A percentile compares a stretch with the other conserved stretches of the same genome.
Evolutionary conservation across 495 filamentous ascomycete species (phyloP).

Genomic region (Lepidopterella palustris): DNA sequence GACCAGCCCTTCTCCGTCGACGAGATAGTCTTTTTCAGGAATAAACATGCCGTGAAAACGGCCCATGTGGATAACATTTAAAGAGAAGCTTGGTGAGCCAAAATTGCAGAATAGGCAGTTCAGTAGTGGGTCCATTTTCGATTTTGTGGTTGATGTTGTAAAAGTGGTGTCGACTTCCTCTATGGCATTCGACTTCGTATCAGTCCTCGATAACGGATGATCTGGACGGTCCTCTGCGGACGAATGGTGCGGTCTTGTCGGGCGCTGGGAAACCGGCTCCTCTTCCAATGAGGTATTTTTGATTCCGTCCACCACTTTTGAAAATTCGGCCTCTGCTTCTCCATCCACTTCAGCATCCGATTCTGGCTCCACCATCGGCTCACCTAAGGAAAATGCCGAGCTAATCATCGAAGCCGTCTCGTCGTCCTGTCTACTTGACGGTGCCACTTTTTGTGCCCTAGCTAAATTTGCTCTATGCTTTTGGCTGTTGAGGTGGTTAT

Average conservation of each 20-base stretch:
- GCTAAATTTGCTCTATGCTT: slow-evolving; percentile 74
- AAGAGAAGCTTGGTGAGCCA: slow-evolving; percentile 58
- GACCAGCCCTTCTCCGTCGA: slow-evolving; percentile 74
- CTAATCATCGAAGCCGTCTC: slow-evolving; percentile 85
- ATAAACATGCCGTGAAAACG: slow-evolving; percentile 94
- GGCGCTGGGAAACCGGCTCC: slow-evolving; percentile 46
- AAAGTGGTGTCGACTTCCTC: slow-evolving; percentile 11
- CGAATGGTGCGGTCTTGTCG: slow-evolving; percentile 51
- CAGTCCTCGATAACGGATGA: slow-evolving; percentile 33
- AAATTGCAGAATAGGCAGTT: slow-evolving; percentile 89
- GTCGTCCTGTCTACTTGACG: slow-evolving; percentile 36
- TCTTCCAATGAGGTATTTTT: slow-evolving; percentile 68
- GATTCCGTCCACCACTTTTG: slow-evolving; percentile 67
- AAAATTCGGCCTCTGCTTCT: slow-evolving; percentile 68
- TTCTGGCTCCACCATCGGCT: slow-evolving; percentile 51
- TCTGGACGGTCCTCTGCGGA: slow-evolving; percentile 40
- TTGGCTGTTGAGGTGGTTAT: slow-evolving; percentile 84
- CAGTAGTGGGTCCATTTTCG: slow-evolving; percentile 42
- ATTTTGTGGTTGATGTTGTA: slow-evolving; percentile 9
- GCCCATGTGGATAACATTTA: slow-evolving; percentile 84
- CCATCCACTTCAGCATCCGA: slow-evolving; percentile 47
- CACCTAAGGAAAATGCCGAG: slow-evolving; percentile 84
- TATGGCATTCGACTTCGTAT: slow-evolving; percentile 2
- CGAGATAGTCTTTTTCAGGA: slow-evolving; percentile 75
- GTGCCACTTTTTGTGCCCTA: slow-evolving; percentile 34